A percentile compares a stretch with the other conserved stretches of the same genome.
phyloP scores from a whole-genome alignment of 2,329 filamentous ascomycete species.

The Bipolaris zeicola region DNA sequence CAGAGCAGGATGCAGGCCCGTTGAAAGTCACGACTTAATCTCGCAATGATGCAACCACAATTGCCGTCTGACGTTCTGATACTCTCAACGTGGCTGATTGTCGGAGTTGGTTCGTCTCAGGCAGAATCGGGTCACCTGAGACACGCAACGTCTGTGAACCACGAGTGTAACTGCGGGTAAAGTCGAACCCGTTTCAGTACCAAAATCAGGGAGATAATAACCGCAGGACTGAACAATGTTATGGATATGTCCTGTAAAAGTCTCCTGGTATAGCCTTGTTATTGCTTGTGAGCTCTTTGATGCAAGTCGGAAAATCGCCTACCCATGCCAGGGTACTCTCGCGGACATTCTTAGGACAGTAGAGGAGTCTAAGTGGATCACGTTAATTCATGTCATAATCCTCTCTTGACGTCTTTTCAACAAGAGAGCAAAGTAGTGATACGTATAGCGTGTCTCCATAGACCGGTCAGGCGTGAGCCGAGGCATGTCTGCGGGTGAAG shows the following conservation, averaged over 20 bases:
- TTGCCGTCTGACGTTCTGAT: constrained; percentile 20
- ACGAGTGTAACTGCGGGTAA: constrained; percentile 24
- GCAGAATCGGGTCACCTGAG: constrained; percentile 23
- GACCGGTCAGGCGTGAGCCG: background rate
- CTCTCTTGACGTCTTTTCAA: background rate
- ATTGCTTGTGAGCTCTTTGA: background rate
- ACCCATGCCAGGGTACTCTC: background rate
- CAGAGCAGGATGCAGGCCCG: constrained; percentile 10
- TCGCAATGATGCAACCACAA: constrained; percentile 12
- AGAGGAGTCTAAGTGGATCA: background rate
- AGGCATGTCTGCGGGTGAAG: background rate
- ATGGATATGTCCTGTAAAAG: background rate
- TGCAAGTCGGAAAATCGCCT: background rate
- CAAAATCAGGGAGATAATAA: background rate
- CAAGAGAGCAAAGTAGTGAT: background rate
- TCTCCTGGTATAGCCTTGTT: background rate
- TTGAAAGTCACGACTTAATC: constrained; percentile 1
- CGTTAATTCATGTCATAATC: background rate
- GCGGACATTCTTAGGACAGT: background rate
- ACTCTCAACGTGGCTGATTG: constrained; percentile 31
- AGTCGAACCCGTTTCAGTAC: constrained; percentile 18
- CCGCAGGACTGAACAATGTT: background rate
- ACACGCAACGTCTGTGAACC: constrained; percentile 32
- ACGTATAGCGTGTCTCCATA: background rate
- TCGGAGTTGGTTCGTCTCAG: constrained; percentile 13